phyloP scores from a whole-genome alignment of 768 basidiomycete species.

The Daedaleopsis sinensis region DNA sequence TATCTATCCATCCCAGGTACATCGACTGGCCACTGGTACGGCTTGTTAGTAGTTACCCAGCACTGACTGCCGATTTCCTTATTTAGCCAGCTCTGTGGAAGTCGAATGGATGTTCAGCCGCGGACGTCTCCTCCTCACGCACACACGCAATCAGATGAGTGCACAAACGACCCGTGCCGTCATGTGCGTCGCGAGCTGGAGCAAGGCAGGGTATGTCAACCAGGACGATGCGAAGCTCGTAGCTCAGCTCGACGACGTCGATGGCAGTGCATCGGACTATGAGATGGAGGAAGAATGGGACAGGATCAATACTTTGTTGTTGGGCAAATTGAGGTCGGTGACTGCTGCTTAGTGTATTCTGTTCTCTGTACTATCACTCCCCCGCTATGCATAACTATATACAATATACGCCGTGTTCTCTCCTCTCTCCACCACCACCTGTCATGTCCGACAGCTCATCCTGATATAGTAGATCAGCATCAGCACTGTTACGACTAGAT shows the following conservation, averaged over 20 bases:
- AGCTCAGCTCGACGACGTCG: background rate
- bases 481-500: no score
- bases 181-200: constrained; percentile 37
- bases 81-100: constrained; percentile 34
- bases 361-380: no score
- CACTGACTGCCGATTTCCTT: background rate
- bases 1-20: background rate
- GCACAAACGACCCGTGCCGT: constrained; percentile 33
- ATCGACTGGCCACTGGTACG: no score
- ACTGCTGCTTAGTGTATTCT: no score
- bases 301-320: background rate
- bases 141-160: constrained; percentile 30
- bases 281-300: constrained; percentile 10
- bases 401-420: no score
- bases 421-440: no score
- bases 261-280: constrained; percentile 15
- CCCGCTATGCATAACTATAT: no score
- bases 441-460: no score
- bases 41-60: no score
- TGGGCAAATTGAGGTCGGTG: no score
- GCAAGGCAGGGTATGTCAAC: constrained; percentile 24
- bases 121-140: constrained; percentile 31
- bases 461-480: no score
- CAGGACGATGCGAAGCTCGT: constrained; percentile 26
- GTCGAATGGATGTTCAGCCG: constrained; percentile 34